Evolutionary conservation across 177 flowering plant species (phyloP).

Genomic region (Tripterygium wilfordii): DNA sequence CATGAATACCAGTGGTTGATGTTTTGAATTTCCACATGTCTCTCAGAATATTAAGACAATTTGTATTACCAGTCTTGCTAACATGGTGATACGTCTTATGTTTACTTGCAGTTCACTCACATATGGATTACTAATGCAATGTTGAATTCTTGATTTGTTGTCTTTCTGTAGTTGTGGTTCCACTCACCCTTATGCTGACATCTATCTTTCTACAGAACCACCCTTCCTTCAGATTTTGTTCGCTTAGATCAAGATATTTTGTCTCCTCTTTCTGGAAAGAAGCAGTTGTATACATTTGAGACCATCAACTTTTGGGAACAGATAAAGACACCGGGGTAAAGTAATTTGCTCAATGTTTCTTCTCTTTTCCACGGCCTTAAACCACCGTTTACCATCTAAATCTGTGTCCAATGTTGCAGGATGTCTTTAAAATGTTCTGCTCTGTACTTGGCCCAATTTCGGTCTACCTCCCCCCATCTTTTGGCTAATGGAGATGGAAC

Average conservation of each 20-base stretch:
- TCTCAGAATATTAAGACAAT: too few species aligned
- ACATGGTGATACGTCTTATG: too few species aligned
- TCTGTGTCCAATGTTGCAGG: constrained; percentile 34
- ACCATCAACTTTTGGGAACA: constrained; percentile 97
- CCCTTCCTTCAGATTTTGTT: constrained; percentile 75
- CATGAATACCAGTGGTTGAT: too few species aligned
- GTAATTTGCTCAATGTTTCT: neutral
- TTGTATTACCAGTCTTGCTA: too few species aligned
- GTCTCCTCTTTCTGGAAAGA: constrained; percentile 97
- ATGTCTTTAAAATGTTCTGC: constrained; percentile 92
- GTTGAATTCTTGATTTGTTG: too few species aligned
- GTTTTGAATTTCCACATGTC: too few species aligned
- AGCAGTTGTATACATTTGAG: constrained; percentile 82
- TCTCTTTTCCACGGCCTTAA: too few species aligned
- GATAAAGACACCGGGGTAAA: constrained; percentile 94
- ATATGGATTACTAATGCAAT: too few species aligned
- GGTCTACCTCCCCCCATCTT: constrained; percentile 61
- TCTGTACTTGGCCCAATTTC: constrained; percentile 76
- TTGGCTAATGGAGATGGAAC: constrained; percentile 81
- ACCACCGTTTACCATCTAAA: neutral
- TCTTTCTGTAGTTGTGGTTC: too few species aligned
- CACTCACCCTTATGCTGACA: too few species aligned
- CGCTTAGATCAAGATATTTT: constrained; percentile 95
- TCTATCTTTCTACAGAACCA: constrained; percentile 33
- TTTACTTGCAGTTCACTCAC: too few species aligned